Evolutionary conservation across 495 filamentous ascomycete species (phyloP), one percentile per base, ranked within the genome.

Genomic region (Lasiosphaeria miniovina): DNA sequence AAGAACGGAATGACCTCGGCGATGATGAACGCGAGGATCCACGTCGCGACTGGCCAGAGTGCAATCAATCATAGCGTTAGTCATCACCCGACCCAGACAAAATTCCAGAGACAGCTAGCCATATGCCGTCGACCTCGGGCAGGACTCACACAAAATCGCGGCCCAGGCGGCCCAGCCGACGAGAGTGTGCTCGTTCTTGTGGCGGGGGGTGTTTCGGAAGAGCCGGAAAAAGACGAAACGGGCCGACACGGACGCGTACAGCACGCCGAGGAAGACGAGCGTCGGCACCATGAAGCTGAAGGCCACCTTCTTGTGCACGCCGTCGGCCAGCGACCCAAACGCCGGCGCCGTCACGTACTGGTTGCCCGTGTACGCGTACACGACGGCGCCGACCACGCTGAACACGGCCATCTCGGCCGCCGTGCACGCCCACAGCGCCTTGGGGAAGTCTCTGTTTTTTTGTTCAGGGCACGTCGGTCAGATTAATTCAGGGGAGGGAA

Each of bases 221-320:
- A 93, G 72, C 56, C 86, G 86, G 82, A 96, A 92, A 79, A 93
- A 90, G 65, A 96, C 71, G 77, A 96, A 96, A 43, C 91, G 86
- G 8, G 90, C 88, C 0, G 89, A 90, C 9, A 96, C 90, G 0
- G 90, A 93, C 34, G 90, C 90, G 66, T 96, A 96, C 15, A 95
- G 78, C 1, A 94, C 90, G 9, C 91, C 91, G 6, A 96, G 72
- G 77, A 96, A 96, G 67, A 96, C 91, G 63, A 96, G 75, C 0
- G 91, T 96, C 8, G 91, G 91, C 52, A 96, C 87, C 91, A 95
- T 95, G 79, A 96, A 94, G 31, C 87, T 90, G 72, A 94, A 96
- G 0, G 90, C 81, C 9, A 92, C 79, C 71, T 94, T 93, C 75
- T 92, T 90, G 75, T 84, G 91, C 0, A 85, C 41, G 4, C 84